Evolutionary conservation across 2,329 filamentous ascomycete species (phyloP).

Genomic region (Colletotrichum sp.): DNA sequence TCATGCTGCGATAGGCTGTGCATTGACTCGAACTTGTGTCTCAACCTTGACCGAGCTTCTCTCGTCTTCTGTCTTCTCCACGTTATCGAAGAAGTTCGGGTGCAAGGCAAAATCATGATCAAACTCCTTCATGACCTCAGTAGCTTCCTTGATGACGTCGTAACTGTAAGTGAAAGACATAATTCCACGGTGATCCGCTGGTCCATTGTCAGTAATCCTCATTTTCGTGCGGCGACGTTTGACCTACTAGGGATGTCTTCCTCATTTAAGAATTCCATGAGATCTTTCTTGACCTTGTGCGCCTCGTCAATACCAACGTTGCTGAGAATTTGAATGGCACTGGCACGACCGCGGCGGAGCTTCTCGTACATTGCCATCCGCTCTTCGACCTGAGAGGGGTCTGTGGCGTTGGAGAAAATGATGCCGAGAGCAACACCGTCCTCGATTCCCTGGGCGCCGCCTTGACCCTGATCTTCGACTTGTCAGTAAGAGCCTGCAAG

Average conservation of each 20-base stretch:
- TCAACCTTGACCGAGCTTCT: background rate
- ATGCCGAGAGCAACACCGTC: slow-evolving; percentile 37
- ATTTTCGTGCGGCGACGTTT: no score
- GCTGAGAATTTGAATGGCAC: slow-evolving; percentile 42
- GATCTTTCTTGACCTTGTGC: slow-evolving; percentile 30
- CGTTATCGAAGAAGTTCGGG: slow-evolving; percentile 24
- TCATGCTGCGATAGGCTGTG: background rate
- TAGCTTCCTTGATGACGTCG: slow-evolving; percentile 21
- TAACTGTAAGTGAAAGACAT: slow-evolving; percentile 23
- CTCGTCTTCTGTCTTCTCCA: background rate
- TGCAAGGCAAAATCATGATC: slow-evolving; percentile 24
- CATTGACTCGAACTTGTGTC: background rate
- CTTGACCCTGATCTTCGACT: slow-evolving; percentile 41
- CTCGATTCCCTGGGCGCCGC: slow-evolving; percentile 38
- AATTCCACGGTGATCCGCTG: slow-evolving; percentile 6
- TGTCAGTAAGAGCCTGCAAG: background rate
- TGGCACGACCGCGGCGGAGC: slow-evolving; percentile 31
- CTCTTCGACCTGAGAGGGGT: slow-evolving; percentile 23
- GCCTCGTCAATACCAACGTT: slow-evolving; percentile 39
- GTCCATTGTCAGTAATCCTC: background rate
- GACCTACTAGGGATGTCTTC: slow-evolving; percentile 29
- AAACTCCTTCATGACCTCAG: slow-evolving; percentile 22
- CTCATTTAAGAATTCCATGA: slow-evolving; percentile 28
- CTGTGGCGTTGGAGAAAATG: slow-evolving; percentile 26
- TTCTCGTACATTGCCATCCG: slow-evolving; percentile 29